phyloP scores from a whole-genome alignment of 2,329 filamentous ascomycete species.

The Nannizzia gypsea region DNA sequence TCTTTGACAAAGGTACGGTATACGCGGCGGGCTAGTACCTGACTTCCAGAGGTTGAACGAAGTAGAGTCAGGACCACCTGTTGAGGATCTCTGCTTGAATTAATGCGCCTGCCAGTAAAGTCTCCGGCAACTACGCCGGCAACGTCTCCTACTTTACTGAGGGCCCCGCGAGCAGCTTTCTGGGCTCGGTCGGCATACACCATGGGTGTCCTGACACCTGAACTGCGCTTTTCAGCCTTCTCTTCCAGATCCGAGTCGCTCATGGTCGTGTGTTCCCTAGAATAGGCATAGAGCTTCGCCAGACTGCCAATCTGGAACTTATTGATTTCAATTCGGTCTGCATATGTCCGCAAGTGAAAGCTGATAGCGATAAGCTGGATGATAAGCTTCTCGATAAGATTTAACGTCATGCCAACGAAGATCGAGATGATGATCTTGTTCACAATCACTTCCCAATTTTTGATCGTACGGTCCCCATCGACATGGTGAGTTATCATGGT shows the following conservation, averaged over 20 bases:
- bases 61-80: constrained; percentile 75
- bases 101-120: constrained; percentile 64
- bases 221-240: constrained; percentile 39
- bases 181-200: constrained; percentile 56
- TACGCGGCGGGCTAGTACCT: constrained; percentile 74
- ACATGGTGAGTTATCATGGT: constrained; percentile 59
- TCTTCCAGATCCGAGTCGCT: constrained; percentile 67
- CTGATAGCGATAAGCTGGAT: constrained; percentile 91
- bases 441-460: constrained; percentile 61
- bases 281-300: constrained; percentile 53
- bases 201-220: constrained; percentile 63
- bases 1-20: constrained; percentile 75
- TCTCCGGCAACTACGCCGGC: constrained; percentile 80
- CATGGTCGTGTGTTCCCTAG: constrained; percentile 52
- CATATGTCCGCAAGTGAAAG: constrained; percentile 84
- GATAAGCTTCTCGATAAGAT: constrained; percentile 82
- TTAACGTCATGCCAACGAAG: constrained; percentile 69
- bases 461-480: constrained; percentile 41
- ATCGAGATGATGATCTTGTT: constrained; percentile 78
- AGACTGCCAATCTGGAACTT: constrained; percentile 71
- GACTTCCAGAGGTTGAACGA: constrained; percentile 58
- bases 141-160: constrained; percentile 72
- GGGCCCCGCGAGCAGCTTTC: constrained; percentile 60
- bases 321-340: constrained; percentile 80
- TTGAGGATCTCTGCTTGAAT: constrained; percentile 62